phyloP scores from a whole-genome alignment of 176 grass and related monocot species.

The Dendrocalamus sinicus region DNA sequence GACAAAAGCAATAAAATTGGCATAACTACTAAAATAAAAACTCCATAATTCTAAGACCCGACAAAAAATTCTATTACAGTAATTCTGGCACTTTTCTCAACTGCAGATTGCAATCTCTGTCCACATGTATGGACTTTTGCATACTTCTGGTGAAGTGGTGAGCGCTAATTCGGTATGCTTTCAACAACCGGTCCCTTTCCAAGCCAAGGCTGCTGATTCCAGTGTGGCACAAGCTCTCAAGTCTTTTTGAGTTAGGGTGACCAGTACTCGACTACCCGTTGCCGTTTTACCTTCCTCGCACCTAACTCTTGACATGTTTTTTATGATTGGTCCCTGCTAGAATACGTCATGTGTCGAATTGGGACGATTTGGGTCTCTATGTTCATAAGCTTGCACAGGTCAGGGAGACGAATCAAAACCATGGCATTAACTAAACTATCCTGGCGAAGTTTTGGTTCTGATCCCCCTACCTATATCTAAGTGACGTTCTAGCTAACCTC shows the following conservation, averaged over 20 bases:
- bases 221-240: conserved; percentile 23
- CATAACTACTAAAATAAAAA: neutral
- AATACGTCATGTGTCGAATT: conserved; percentile 46
- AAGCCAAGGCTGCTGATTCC: conserved; percentile 13
- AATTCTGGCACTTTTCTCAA: neutral
- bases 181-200: conserved; percentile 51
- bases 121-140: conserved; percentile 40
- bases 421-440: conserved; percentile 22
- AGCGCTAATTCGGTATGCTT: conserved; percentile 1
- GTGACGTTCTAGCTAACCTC: conserved; percentile 44
- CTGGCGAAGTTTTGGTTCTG: conserved; percentile 14
- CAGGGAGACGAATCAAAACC: conserved; percentile 17
- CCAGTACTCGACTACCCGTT: conserved; percentile 26
- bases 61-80: neutral
- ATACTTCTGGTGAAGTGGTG: neutral
- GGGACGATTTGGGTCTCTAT: neutral
- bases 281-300: conserved; percentile 47
- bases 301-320: conserved; percentile 45
- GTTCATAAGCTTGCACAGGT: conserved; percentile 15
- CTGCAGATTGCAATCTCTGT: neutral
- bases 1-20: neutral
- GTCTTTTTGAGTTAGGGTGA: conserved; percentile 35
- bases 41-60: neutral
- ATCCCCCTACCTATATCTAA: neutral
- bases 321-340: neutral